Conservation (phyloP, 257 asterid species). For the Ilex asprella region DNA sequence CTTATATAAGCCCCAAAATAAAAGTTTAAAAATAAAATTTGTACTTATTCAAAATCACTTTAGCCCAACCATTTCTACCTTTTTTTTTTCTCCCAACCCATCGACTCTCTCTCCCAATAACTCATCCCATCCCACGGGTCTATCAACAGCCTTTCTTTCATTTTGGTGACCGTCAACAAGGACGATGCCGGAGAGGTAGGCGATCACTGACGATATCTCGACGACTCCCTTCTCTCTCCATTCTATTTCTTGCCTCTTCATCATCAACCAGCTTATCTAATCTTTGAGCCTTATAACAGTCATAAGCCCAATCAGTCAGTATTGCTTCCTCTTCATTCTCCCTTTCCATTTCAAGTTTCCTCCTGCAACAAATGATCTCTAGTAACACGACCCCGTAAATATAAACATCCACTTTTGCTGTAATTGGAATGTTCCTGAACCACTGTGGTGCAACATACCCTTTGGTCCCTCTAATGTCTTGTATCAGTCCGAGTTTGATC, state of each 20-base stretch:
- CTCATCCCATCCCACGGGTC: too few species aligned
- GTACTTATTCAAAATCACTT: too few species aligned
- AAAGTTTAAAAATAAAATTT: too few species aligned
- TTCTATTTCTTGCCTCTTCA: slow-evolving; percentile 7
- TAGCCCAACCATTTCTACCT: too few species aligned
- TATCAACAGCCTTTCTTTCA: too few species aligned
- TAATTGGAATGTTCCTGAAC: slow-evolving; percentile 5
- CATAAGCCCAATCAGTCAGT: slow-evolving; percentile 12
- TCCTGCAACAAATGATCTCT: slow-evolving; percentile 10
- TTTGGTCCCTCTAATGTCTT: slow-evolving; percentile 13
- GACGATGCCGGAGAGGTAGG: too few species aligned
- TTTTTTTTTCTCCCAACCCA: too few species aligned
- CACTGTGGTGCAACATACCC: slow-evolving; percentile 23
- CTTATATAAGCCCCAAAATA: too few species aligned
- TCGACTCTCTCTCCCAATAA: too few species aligned
- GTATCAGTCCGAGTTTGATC: slow-evolving; percentile 14
- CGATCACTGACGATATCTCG: too few species aligned
- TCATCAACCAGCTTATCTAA: slow-evolving; percentile 8
- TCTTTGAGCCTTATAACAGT: neutral
- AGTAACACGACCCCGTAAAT: slow-evolving; percentile 12
- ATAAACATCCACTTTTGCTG: slow-evolving; percentile 8
- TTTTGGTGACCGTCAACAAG: too few species aligned
- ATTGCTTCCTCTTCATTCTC: slow-evolving; percentile 2
- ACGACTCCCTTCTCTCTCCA: too few species aligned
- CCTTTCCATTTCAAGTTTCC: slow-evolving; percentile 2